Conservation (phyloP, 495 filamentous ascomycete genomes). For the Aspergillus cavernicola region DNA sequence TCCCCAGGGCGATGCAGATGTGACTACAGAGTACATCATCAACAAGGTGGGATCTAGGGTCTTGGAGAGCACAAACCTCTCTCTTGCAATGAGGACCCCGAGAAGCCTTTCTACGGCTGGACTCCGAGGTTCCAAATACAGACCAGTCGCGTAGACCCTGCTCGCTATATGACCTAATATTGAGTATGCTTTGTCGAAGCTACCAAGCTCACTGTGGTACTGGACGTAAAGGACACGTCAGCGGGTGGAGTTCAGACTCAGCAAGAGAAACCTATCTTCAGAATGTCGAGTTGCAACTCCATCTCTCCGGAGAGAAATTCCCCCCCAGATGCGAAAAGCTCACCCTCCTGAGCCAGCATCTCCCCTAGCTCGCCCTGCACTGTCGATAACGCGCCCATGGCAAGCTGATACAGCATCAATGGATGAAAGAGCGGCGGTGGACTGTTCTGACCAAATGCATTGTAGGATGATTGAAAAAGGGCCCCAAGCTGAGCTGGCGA, state of each 20-base stretch:
- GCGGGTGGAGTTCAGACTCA: not conserved
- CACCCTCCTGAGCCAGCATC: not conserved
- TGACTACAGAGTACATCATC: not conserved
- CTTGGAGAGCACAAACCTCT: not conserved
- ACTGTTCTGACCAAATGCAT: not conserved
- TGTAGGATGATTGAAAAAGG: not conserved
- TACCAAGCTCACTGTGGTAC: not conserved
- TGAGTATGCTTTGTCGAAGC: not conserved
- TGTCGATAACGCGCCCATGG: not conserved
- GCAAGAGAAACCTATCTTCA: not conserved
- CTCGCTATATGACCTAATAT: not conserved
- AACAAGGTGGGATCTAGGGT: not conserved
- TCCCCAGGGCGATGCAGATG: not conserved
- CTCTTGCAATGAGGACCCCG: not conserved
- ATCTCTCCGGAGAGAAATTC: not conserved
- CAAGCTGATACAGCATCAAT: not conserved
- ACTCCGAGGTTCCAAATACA: not conserved
- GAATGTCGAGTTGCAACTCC: not conserved
- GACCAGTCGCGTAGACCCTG: not conserved
- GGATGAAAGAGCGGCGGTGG: not conserved
- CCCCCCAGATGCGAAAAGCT: not conserved
- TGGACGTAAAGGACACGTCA: not conserved
- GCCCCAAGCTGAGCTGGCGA: not conserved
- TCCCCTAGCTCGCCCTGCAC: not conserved
- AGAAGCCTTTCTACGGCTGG: not conserved